Base-by-base conservation (phyloP, 1,284 basidiomycete genomes). In the Grifola frondosa region DNA sequence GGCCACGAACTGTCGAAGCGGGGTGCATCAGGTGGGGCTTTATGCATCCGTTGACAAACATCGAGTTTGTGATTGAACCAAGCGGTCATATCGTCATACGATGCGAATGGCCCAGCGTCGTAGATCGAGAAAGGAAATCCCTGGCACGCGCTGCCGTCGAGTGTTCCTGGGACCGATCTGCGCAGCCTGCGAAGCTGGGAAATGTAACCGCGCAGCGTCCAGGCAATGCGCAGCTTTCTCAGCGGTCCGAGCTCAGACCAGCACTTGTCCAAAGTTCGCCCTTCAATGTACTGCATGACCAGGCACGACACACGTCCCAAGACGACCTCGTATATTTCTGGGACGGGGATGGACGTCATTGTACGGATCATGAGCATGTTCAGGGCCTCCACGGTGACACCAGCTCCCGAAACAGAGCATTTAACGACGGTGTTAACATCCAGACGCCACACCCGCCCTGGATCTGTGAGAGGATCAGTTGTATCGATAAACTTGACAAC, bases 141-240 rank as follows among this genome's bases (percentile, higher is more conserved):
- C 4, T 13, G 30, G 16, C 39, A 24, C 19, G 32, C 44, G 13
- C 39, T 35, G n/a, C 33, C 31, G 24, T 37, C 46, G 24, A 48
- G 35, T 5, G 42, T 42, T 5, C 45, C 48, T 1, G 52, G 52
- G 8, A 37, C 37, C 8, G 20, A 23, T 22, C 12, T 30, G 37
- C 5, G 42, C 26, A 40, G 37, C 7, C 37, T 19, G 12, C 46
- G 58, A 15, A 65, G 49, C 33, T 64, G 60, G 10, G 43, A 40
- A 21, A 67, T 29, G 41, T 67, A 66, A 30, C 54, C 31, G 15
- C 62, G 59, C 12, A 64, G 37, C 0, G 56, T 62, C 44, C 54
- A 60, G 1, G 52, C 53, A 21, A 64, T 48, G n/a, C 52, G 30
- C 20, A 66, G 36, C 37, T 53, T 57, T 30, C 40, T 33, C 50